Evolutionary conservation across 2,329 filamentous ascomycete genomes (phyloP).

Genomic region (Paraphaeosphaeria minitans): DNA sequence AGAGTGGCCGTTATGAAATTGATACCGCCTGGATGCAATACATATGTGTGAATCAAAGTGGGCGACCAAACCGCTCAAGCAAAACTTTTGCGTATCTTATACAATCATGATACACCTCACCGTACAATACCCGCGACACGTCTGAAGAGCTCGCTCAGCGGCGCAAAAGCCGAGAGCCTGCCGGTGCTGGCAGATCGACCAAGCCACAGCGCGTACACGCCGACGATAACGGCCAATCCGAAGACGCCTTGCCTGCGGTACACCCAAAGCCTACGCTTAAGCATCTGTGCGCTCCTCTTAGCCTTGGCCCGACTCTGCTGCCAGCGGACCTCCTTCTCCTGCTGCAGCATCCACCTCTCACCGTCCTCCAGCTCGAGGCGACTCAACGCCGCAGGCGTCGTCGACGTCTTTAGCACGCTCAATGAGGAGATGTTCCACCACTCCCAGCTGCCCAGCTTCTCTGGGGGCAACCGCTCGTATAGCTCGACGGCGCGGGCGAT

Average conservation of each 20-base stretch:
- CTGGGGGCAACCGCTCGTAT: conserved; percentile 71
- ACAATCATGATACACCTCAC: neutral
- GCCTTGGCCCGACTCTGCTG: conserved; percentile 63
- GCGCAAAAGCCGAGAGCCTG: conserved; percentile 18
- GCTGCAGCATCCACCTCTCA: conserved; percentile 68
- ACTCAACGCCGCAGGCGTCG: conserved; percentile 56
- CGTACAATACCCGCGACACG: conserved; percentile 15
- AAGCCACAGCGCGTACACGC: conserved; percentile 44
- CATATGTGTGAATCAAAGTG: neutral
- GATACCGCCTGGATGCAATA: neutral
- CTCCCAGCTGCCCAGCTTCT: conserved; percentile 64
- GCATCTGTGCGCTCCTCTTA: conserved; percentile 45
- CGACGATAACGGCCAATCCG: conserved; percentile 57
- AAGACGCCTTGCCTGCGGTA: conserved; percentile 64
- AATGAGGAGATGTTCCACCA: conserved; percentile 75
- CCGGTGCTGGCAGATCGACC: conserved; percentile 26
- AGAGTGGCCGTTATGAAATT: neutral
- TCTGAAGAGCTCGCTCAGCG: conserved; percentile 24
- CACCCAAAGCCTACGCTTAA: conserved; percentile 63
- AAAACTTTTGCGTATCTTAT: conserved; percentile 1
- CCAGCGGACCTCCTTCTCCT: conserved; percentile 73
- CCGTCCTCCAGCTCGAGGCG: conserved; percentile 70
- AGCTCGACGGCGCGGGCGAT: conserved; percentile 70
- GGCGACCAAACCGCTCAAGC: neutral
- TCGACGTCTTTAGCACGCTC: conserved; percentile 90